These are phyloP conservation scores for Lolium perenne DNA, from an alignment of 176 grass and related monocot genomes.

Conservation along the genomic window DNA sequence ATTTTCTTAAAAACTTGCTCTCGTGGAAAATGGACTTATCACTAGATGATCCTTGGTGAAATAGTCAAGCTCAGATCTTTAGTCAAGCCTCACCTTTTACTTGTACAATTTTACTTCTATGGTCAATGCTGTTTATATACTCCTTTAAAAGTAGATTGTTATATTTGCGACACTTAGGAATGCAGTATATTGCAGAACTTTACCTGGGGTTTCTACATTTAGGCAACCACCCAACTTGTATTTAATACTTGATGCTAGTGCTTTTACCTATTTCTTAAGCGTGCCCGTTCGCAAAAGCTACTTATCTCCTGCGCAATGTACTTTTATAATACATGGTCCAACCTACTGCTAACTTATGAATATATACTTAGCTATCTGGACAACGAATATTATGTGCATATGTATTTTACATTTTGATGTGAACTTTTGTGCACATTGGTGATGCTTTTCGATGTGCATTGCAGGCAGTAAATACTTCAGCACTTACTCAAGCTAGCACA, in stretches of 20 bases:
- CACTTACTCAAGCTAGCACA: constrained; percentile 47
- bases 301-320: constrained; percentile 15
- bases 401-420: constrained; percentile 27
- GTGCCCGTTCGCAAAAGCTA: constrained; percentile 24
- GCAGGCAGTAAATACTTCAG: constrained; percentile 54
- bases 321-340: neutral
- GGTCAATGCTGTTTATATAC: constrained; percentile 11
- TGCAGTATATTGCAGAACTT: neutral
- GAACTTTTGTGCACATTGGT: constrained; percentile 28
- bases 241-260: constrained; percentile 14
- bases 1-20: constrained; percentile 1
- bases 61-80: constrained; percentile 32
- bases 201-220: neutral
- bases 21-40: constrained; percentile 25
- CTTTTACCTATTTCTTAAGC: neutral
- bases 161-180: constrained; percentile 16
- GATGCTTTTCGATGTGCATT: constrained; percentile 45
- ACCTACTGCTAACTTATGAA: neutral
- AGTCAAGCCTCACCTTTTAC: constrained; percentile 27
- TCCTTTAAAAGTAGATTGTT: neutral
- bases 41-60: neutral
- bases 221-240: neutral
- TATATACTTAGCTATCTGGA: neutral
- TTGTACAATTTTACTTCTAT: neutral
- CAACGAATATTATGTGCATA: constrained; percentile 19